These are phyloP conservation scores for Stereocaulon alpinum DNA, from an alignment of 495 filamentous ascomycete species.

Conservation along the genomic window DNA sequence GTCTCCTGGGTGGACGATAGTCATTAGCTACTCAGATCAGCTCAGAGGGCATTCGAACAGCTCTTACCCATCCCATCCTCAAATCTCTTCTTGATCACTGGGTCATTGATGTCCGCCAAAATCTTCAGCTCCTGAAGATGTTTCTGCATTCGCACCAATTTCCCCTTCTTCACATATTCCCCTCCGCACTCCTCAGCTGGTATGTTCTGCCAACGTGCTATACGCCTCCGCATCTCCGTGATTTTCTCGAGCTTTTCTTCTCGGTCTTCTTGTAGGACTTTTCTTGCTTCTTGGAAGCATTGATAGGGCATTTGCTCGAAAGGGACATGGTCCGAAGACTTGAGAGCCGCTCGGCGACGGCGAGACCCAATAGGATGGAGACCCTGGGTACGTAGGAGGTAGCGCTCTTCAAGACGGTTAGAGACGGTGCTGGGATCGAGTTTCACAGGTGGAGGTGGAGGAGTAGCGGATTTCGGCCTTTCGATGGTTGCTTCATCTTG, in stretches of 20 bases:
- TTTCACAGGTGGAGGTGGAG: conserved; percentile 1
- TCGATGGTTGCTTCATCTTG: conserved; percentile 18
- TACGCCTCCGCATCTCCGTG: conserved; percentile 45
- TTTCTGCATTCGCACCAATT: conserved; percentile 57
- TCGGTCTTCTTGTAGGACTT: conserved; percentile 69
- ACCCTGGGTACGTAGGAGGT: conserved; percentile 44
- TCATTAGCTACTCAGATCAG: not conserved
- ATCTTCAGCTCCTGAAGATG: conserved; percentile 78
- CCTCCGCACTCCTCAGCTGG: conserved; percentile 51
- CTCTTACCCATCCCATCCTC: conserved; percentile 75
- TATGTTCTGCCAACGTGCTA: conserved; percentile 47
- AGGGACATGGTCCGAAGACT: conserved; percentile 58
- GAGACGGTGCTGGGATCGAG: conserved; percentile 41
- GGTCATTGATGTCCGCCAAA: conserved; percentile 89
- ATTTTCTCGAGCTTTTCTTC: conserved; percentile 66
- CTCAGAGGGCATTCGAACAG: not conserved
- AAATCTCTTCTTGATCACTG: conserved; percentile 84
- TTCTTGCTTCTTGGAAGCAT: conserved; percentile 92
- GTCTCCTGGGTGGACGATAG: conserved; percentile 49
- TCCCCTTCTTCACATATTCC: conserved; percentile 49
- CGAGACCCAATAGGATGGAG: conserved; percentile 64
- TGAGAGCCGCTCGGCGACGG: conserved; percentile 69
- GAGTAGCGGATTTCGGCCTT: not conserved
- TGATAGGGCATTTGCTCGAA: conserved; percentile 93
- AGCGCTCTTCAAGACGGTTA: conserved; percentile 47